Conservation (phyloP, 371 early-diverging fungal species). For the Fennellomyces sp. region DNA sequence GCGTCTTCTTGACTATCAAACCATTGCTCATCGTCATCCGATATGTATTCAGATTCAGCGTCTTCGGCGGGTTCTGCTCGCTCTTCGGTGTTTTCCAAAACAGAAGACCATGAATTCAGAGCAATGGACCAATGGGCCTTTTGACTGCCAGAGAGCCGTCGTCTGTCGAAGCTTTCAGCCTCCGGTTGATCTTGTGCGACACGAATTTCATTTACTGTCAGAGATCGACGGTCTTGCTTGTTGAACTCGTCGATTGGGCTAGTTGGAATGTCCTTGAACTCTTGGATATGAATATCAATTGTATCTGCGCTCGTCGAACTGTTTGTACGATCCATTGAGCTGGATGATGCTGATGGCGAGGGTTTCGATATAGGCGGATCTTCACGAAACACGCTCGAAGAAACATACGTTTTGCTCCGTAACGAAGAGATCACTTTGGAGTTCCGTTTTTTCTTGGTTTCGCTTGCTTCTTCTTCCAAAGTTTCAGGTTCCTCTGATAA, state of each 20-base stretch:
- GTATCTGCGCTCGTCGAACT: background rate
- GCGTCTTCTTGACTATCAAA: constrained; percentile 19
- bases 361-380: background rate
- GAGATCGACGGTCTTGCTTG: background rate
- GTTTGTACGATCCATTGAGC: background rate
- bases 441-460: constrained; percentile 17
- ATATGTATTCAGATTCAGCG: background rate
- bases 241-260: background rate
- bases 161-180: constrained; percentile 7
- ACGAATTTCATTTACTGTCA: background rate
- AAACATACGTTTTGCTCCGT: constrained; percentile 35
- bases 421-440: constrained; percentile 36
- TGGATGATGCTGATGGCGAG: background rate
- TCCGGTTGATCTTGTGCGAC: background rate
- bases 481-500: background rate
- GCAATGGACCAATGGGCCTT: constrained; percentile 47
- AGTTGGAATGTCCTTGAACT: background rate
- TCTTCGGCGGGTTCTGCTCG: background rate
- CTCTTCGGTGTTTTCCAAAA: background rate
- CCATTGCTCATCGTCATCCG: constrained; percentile 17
- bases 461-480: background rate
- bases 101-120: constrained; percentile 43
- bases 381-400: constrained; percentile 39
- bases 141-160: constrained; percentile 44
- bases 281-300: background rate